Evolutionary conservation across 2,329 filamentous ascomycete genomes (phyloP), one percentile per base, ranked within the genome.

Genomic region (Alternaria postmessia): DNA sequence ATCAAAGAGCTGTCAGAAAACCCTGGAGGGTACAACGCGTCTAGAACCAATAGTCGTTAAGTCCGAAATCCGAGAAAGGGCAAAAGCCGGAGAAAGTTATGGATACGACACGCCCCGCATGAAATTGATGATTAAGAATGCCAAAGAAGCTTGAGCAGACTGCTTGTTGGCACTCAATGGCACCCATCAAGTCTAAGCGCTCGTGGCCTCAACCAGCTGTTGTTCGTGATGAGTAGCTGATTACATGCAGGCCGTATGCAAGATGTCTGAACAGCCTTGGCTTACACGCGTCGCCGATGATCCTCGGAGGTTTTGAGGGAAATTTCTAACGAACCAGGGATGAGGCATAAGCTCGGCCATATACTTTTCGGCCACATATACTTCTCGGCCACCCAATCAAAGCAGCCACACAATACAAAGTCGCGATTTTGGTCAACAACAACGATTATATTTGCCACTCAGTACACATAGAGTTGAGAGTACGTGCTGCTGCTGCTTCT

Each of bases 41-140:
- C 30, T 54, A 34, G 46, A 44, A 20, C 53, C 39, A 48, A 52
- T 54, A 8, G 28, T 20, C 5, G 12, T 20, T 26, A 47, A 26
- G 24, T 7, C 51, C 39, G 47, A 26, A 51, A 16, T 18, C 57
- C 28, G 32, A 51, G 5, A 20, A 39, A 20, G 54, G 54, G 30
- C 7, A 46, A 53, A 47, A 24, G 20, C 56, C 41, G 49, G 43
- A 55, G 36, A 54, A 51, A 30, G 16, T 46, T 9, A 30, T 44
- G 39, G 8, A 28, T 12, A 48, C 12, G 34, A 7, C 14, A 30
- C 43, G 38, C 43, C n/a, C 42, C 47, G 48, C 55, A 58, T 22
- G 4, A 3, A 16, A 32, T 5, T 22, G 55, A n/a, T 54, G 55
- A 47, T 20, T 58, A 59, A 56, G 46, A 1, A 26, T 39, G 9